A percentile compares a stretch with the other conserved stretches of the same genome.
Conservation (phyloP, 163 green algal genomes). For the Volvox carteri region DNA sequence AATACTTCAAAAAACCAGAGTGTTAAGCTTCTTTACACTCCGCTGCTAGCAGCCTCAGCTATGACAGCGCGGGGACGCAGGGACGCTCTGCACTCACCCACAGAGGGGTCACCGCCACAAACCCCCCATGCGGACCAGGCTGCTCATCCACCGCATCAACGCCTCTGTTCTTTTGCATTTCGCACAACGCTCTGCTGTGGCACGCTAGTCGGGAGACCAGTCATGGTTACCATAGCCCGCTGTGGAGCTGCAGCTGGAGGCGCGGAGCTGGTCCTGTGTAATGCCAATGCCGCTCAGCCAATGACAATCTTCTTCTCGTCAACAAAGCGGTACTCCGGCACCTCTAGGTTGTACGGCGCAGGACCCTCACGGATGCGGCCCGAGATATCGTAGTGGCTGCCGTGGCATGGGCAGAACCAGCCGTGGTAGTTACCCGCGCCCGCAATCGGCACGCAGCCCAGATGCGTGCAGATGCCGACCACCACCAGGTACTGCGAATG, state of each 20-base stretch:
- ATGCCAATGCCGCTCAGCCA: slow-evolving; percentile 70
- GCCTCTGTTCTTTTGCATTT: no score
- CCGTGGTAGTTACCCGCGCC: slow-evolving; percentile 98
- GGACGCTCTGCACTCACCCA: no score
- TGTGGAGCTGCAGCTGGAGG: background rate
- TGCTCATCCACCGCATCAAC: no score
- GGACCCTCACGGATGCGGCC: slow-evolving; percentile 96
- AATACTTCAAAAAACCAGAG: background rate
- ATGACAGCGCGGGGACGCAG: no score
- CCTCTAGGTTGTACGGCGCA: slow-evolving; percentile 98
- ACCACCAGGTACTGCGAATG: slow-evolving; percentile 96
- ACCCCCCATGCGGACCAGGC: no score
- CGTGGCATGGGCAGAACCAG: slow-evolving; percentile 99
- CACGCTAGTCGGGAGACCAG: no score
- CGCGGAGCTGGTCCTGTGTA: background rate
- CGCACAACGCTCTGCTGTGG: no score
- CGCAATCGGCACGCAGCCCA: slow-evolving; percentile 98
- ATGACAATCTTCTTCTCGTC: slow-evolving; percentile 90
- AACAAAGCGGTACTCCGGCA: slow-evolving; percentile 95
- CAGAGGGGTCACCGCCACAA: no score
- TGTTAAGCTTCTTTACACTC: background rate
- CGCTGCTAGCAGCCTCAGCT: no score
- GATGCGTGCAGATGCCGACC: slow-evolving; percentile 99
- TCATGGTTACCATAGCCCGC: no score
- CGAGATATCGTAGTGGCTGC: slow-evolving; percentile 97